Evolutionary conservation across 2,329 filamentous ascomycete species (phyloP).

Genomic region (Falciphora oryzae): DNA sequence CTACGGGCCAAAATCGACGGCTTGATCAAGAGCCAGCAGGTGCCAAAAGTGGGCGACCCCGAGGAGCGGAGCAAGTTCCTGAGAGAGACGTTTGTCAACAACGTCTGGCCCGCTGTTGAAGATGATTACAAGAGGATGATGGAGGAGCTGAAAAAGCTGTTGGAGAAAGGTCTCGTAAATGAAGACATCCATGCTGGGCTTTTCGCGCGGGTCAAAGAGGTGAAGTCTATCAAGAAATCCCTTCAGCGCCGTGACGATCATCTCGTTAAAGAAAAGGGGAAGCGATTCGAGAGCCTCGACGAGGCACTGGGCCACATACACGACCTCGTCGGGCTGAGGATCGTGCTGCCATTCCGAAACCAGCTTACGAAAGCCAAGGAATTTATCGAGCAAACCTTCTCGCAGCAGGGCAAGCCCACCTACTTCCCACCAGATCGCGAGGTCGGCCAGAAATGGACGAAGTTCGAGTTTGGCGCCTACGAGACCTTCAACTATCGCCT

Average conservation of each 20-base stretch:
- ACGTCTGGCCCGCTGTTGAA: constrained; percentile 6
- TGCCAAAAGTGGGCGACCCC: background rate
- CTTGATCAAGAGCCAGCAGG: background rate
- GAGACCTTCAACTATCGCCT: constrained; percentile 13
- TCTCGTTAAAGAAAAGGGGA: background rate
- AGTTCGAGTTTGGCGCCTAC: constrained; percentile 14
- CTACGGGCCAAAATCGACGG: constrained; percentile 2
- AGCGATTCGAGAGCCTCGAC: constrained; percentile 4
- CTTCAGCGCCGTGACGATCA: constrained; percentile 9
- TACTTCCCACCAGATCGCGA: constrained; percentile 11
- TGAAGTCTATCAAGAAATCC: constrained; percentile 7
- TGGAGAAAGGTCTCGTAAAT: constrained; percentile 2
- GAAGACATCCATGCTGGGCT: constrained; percentile 5
- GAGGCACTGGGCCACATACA: constrained; percentile 11
- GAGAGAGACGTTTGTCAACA: constrained; percentile 4
- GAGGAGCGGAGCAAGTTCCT: constrained; percentile 4
- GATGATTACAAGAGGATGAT: constrained; percentile 10
- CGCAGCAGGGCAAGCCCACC: background rate
- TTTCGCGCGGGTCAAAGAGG: constrained; percentile 6
- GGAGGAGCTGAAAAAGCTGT: constrained; percentile 6
- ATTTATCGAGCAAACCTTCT: constrained; percentile 11
- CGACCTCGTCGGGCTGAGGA: constrained; percentile 14
- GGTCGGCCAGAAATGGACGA: constrained; percentile 11
- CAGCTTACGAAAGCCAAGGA: constrained; percentile 9
- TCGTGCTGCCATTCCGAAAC: constrained; percentile 11